These are phyloP conservation scores for Breynia disticha DNA, from an alignment of 441 rosid genomes.

Conservation along the genomic window DNA sequence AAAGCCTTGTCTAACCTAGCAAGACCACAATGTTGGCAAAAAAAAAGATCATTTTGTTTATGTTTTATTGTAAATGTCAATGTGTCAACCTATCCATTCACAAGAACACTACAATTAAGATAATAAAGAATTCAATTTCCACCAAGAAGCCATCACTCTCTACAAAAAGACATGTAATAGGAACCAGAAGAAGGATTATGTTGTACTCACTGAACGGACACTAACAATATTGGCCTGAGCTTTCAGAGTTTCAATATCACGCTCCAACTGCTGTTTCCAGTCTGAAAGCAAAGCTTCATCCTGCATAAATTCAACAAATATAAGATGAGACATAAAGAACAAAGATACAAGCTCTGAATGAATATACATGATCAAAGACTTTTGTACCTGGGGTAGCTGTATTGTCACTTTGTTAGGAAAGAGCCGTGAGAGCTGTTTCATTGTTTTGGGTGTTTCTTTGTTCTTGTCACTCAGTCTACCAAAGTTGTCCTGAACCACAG, in stretches of 20 bases:
- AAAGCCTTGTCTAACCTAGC: no score
- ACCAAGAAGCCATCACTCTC: no score
- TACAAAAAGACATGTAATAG: neutral
- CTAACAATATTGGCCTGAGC: conserved; percentile 63
- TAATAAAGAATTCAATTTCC: no score
- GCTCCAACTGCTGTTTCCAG: conserved; percentile 94
- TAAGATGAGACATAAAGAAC: conserved; percentile 12
- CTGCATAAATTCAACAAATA: conserved; percentile 33
- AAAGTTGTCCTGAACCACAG: conserved; percentile 66
- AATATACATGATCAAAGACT: conserved; percentile 4
- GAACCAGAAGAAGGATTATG: neutral
- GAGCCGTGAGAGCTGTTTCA: conserved; percentile 87
- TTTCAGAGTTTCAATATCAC: conserved; percentile 83
- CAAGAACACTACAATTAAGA: no score
- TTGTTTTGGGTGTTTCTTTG: conserved; percentile 80
- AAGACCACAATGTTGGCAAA: no score
- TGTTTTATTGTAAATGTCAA: no score
- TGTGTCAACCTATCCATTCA: no score
- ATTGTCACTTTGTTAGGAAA: conserved; percentile 94
- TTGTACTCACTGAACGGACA: conserved; percentile 62
- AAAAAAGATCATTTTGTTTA: no score
- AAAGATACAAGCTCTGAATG: neutral
- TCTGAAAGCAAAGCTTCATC: conserved; percentile 86
- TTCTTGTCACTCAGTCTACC: conserved; percentile 82
- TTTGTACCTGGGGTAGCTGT: conserved; percentile 91